Percentiles rank a stretch among this genome's conserved stretches.
phyloP scores from a whole-genome alignment of 345 rosid species.

The Jatropha curcas region DNA sequence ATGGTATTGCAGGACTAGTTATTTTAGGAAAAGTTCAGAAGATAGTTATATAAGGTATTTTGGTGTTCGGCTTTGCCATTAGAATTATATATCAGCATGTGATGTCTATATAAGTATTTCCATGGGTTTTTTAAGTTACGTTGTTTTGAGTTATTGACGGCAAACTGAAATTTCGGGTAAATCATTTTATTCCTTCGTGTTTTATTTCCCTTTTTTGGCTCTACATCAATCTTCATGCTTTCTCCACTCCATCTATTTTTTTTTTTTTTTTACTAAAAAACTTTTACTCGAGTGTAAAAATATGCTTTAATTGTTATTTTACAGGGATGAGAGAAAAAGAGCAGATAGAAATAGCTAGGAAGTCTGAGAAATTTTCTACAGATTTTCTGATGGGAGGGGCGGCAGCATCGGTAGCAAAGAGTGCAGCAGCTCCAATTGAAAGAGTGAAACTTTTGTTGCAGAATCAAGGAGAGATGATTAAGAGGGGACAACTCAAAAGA shows the following conservation, averaged over 20 bases:
- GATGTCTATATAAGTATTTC: not conserved
- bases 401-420: constrained; percentile 74
- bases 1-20: too few species aligned
- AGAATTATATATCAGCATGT: not conserved
- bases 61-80: not conserved
- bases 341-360: constrained; percentile 18
- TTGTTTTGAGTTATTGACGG: not conserved
- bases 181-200: not conserved
- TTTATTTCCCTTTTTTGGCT: not conserved
- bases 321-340: not conserved
- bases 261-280: not conserved
- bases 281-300: not conserved
- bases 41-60: not conserved
- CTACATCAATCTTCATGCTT: not conserved
- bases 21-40: not conserved
- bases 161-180: not conserved
- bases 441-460: constrained; percentile 91
- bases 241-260: not conserved
- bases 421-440: constrained; percentile 87
- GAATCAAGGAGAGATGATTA: constrained; percentile 91
- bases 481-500: constrained; percentile 61
- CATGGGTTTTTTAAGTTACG: not conserved
- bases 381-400: constrained; percentile 82
- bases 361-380: constrained; percentile 63
- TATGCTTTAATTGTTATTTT: not conserved